A percentile compares a stretch with the other conserved stretches of the same genome.
phyloP scores from a whole-genome alignment of 2,329 filamentous ascomycete genomes.

The Colletotrichum lupini region DNA sequence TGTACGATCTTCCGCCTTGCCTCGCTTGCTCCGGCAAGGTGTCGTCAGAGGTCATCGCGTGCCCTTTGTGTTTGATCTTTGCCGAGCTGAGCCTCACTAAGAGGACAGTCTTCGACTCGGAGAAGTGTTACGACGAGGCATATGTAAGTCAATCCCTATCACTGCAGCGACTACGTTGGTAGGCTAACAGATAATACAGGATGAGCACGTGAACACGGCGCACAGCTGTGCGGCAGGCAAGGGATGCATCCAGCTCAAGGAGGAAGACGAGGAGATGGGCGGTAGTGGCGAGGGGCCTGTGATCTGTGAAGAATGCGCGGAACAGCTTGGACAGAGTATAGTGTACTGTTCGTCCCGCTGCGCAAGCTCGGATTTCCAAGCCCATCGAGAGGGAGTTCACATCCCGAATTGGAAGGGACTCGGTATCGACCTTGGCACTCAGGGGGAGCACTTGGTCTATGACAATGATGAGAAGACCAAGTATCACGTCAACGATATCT shows the following conservation, averaged over 20 bases:
- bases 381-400: constrained; percentile 51
- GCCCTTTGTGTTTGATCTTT: constrained; percentile 58
- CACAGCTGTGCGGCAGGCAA: constrained; percentile 56
- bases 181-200: constrained; percentile 42
- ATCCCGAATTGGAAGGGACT: constrained; percentile 41
- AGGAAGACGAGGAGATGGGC: constrained; percentile 53
- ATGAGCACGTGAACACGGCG: constrained; percentile 48
- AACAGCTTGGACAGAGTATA: constrained; percentile 46
- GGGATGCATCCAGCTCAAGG: constrained; percentile 51
- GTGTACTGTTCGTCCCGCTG: constrained; percentile 57
- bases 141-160: constrained; percentile 48
- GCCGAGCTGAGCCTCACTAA: constrained; percentile 48
- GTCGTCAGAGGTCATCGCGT: constrained; percentile 52
- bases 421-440: constrained; percentile 38
- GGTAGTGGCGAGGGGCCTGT: constrained; percentile 44
- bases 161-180: not conserved
- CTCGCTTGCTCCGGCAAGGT: constrained; percentile 49
- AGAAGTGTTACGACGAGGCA: constrained; percentile 52
- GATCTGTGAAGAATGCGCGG: constrained; percentile 55
- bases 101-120: constrained; percentile 58
- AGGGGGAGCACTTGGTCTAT: constrained; percentile 40
- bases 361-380: constrained; percentile 52
- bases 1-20: constrained; percentile 54
- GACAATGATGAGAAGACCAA: constrained; percentile 35
- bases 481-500: constrained; percentile 35